Percentiles rank a stretch among this genome's conserved stretches.
phyloP scores from a whole-genome alignment of 129 eudicot species.

The Flaveria bidentis region DNA sequence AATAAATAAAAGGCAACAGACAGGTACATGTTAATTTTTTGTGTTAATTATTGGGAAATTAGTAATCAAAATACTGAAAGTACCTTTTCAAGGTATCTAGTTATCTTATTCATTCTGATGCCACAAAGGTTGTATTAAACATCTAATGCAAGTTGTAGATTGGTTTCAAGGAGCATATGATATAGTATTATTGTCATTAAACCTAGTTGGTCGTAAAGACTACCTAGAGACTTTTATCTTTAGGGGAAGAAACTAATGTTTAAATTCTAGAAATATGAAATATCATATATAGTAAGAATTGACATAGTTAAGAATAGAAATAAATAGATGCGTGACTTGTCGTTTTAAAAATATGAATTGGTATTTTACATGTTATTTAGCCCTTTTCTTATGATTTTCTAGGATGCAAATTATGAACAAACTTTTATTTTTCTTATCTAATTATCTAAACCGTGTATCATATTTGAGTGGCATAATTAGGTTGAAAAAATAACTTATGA shows the following conservation, averaged over 20 bases:
- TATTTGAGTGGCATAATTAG: background rate
- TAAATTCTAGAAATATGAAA: too few species aligned
- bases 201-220: too few species aligned
- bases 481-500: background rate
- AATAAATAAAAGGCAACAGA: background rate
- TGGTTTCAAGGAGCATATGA: background rate
- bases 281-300: too few species aligned
- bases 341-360: too few species aligned
- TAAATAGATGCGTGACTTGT: too few species aligned
- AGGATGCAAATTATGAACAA: background rate
- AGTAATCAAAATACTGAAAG: background rate
- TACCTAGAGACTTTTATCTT: too few species aligned
- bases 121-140: background rate
- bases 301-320: too few species aligned
- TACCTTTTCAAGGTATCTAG: background rate
- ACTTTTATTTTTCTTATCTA: background rate
- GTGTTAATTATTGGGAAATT: background rate
- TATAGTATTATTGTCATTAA: background rate
- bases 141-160: conserved; percentile 15
- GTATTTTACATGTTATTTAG: background rate
- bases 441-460: background rate
- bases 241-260: too few species aligned
- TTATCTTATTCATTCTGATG: background rate
- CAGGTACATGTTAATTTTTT: background rate
- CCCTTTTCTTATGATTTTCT: background rate